Percentiles rank a stretch among this genome's conserved stretches.
These are phyloP conservation scores for Bolboschoenoplectus hybrid DNA, from an alignment of 202 grass and related monocot genomes.

Conservation along the genomic window DNA sequence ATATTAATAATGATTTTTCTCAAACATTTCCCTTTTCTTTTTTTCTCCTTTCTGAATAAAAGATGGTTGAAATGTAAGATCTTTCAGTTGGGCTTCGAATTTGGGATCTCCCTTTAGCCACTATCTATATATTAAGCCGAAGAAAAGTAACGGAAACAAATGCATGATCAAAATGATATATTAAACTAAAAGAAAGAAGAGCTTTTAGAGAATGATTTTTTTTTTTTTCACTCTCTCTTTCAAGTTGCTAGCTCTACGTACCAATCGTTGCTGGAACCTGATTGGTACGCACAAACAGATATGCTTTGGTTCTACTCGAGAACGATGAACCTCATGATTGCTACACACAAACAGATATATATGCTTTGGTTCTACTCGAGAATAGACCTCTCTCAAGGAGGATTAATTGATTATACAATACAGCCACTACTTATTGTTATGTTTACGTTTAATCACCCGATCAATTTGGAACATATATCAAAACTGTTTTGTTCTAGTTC, in stretches of 20 bases:
- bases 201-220: not conserved
- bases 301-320: conserved; percentile 10
- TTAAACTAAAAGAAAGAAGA: not conserved
- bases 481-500: too few relatives aligned
- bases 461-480: too few relatives aligned
- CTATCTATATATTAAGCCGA: not conserved
- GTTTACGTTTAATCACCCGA: too few relatives aligned
- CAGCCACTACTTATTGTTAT: too few relatives aligned
- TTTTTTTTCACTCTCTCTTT: not conserved
- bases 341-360: not conserved
- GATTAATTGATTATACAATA: not conserved
- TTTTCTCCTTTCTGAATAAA: not conserved
- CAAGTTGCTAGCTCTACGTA: not conserved
- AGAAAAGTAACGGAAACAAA: not conserved
- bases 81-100: too few relatives aligned
- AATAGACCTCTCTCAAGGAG: not conserved
- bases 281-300: conserved; percentile 19
- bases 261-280: not conserved
- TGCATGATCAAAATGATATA: not conserved
- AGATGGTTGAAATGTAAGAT: not conserved
- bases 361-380: not conserved
- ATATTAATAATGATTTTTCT: not conserved
- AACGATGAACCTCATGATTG: not conserved
- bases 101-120: too few relatives aligned
- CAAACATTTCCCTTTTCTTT: not conserved